Conservation (phyloP, 2,329 filamentous ascomycete species). For the Aspergillus luchuensis region DNA sequence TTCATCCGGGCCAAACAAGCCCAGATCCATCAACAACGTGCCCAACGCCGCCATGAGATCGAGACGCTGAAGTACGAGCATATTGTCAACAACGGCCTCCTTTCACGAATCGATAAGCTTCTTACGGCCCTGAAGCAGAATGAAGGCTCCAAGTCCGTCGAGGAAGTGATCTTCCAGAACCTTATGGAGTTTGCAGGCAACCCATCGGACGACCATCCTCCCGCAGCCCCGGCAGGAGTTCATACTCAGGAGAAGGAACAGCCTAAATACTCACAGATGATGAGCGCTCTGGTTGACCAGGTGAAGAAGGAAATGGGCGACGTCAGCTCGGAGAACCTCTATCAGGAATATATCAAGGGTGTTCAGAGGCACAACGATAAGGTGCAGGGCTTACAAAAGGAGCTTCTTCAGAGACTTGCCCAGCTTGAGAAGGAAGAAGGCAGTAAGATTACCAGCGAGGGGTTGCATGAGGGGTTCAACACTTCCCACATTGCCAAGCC, state of each 20-base stretch:
- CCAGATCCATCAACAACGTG: constrained; percentile 90
- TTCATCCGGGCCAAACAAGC: constrained; percentile 98
- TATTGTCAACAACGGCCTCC: constrained; percentile 86
- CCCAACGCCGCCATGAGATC: constrained; percentile 84
- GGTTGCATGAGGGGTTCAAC: constrained; percentile 85
- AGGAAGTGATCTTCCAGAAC: constrained; percentile 83
- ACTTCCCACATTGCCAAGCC: constrained; percentile 76
- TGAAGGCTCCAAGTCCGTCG: constrained; percentile 66
- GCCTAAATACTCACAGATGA: constrained; percentile 93
- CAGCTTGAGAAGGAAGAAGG: constrained; percentile 82
- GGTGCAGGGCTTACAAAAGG: constrained; percentile 73
- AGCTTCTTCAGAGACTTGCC: constrained; percentile 72
- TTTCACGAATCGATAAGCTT: constrained; percentile 78
- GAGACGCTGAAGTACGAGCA: constrained; percentile 86
- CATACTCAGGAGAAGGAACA: constrained; percentile 73
- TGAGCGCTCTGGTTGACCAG: constrained; percentile 92
- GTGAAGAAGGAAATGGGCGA: constrained; percentile 85
- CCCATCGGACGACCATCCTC: constrained; percentile 73
- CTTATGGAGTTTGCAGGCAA: constrained; percentile 79
- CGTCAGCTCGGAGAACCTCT: constrained; percentile 67
- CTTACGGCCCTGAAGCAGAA: constrained; percentile 74
- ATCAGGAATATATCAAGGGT: constrained; percentile 75
- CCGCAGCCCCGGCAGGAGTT: constrained; percentile 74
- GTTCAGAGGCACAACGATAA: constrained; percentile 75
- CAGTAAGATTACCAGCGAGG: constrained; percentile 91